Percentiles rank a stretch among this genome's conserved stretches.
Conservation (phyloP, 192 early-diverging fungal genomes). For the Spizellomyces sp. region DNA sequence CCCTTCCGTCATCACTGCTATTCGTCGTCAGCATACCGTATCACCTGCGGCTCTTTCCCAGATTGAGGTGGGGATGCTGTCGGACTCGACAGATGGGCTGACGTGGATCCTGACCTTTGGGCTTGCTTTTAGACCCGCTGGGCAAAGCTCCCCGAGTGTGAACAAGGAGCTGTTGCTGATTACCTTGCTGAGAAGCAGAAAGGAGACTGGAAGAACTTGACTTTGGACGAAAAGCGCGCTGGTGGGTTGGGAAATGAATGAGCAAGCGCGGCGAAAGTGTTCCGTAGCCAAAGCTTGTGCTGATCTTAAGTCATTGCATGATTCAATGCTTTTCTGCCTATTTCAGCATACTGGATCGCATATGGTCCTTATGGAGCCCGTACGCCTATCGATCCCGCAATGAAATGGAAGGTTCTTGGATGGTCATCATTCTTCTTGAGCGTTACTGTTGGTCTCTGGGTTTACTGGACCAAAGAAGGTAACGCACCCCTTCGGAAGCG, state of each 20-base stretch:
- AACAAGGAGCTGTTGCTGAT: slow-evolving; percentile 82
- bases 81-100: background rate
- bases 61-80: slow-evolving; percentile 18
- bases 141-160: slow-evolving; percentile 70
- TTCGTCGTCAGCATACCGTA: slow-evolving; percentile 11
- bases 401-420: slow-evolving; percentile 58
- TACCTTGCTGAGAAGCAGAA: slow-evolving; percentile 83
- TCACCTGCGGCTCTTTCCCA: slow-evolving; percentile 24
- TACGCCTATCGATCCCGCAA: slow-evolving; percentile 72
- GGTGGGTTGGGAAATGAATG: slow-evolving; percentile 47
- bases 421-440: slow-evolving; percentile 61
- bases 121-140: slow-evolving; percentile 47
- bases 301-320: background rate
- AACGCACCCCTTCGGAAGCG: background rate
- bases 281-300: too few species aligned
- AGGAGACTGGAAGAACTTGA: slow-evolving; percentile 92
- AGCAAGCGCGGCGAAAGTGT: too few species aligned
- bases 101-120: background rate
- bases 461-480: slow-evolving; percentile 31
- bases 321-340: background rate
- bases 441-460: slow-evolving; percentile 55
- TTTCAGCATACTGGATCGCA: slow-evolving; percentile 87
- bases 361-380: slow-evolving; percentile 94
- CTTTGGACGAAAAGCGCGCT: slow-evolving; percentile 94
- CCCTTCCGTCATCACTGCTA: background rate